These are phyloP conservation scores for Spiromastix sp. DNA, from an alignment of 2,329 filamentous ascomycete genomes.

Conservation along the genomic window DNA sequence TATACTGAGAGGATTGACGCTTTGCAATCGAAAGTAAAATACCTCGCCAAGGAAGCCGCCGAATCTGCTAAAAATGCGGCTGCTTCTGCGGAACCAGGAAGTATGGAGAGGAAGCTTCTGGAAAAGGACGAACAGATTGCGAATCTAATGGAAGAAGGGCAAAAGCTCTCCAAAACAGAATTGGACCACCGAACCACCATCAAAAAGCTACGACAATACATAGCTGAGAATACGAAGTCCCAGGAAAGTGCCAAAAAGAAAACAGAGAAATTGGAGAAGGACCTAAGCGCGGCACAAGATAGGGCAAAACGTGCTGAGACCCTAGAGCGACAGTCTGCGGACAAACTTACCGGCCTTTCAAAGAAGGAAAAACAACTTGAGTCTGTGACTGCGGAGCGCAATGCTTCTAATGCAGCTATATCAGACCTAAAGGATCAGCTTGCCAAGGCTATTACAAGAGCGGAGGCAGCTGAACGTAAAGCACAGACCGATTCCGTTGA, in stretches of 20 bases:
- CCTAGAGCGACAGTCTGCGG: conserved; percentile 45
- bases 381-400: conserved; percentile 50
- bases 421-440: conserved; percentile 60
- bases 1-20: conserved; percentile 88
- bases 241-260: conserved; percentile 42
- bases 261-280: conserved; percentile 51
- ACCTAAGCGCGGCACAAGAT: conserved; percentile 38
- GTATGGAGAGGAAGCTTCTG: conserved; percentile 65
- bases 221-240: conserved; percentile 41
- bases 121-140: conserved; percentile 90
- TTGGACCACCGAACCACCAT: conserved; percentile 74
- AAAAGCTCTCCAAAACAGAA: conserved; percentile 75
- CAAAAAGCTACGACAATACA: conserved; percentile 59
- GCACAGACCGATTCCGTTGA: conserved; percentile 58
- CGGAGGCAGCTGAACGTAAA: conserved; percentile 56
- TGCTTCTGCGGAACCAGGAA: conserved; percentile 52
- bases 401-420: conserved; percentile 55
- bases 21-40: conserved; percentile 81
- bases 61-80: conserved; percentile 63
- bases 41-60: conserved; percentile 69
- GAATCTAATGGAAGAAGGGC: conserved; percentile 81
- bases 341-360: conserved; percentile 42
- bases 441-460: conserved; percentile 55
- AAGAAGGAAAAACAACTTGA: conserved; percentile 50
- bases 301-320: conserved; percentile 52